phyloP scores from a whole-genome alignment of 2,329 filamentous ascomycete species.

The Fusarium cicatricum region DNA sequence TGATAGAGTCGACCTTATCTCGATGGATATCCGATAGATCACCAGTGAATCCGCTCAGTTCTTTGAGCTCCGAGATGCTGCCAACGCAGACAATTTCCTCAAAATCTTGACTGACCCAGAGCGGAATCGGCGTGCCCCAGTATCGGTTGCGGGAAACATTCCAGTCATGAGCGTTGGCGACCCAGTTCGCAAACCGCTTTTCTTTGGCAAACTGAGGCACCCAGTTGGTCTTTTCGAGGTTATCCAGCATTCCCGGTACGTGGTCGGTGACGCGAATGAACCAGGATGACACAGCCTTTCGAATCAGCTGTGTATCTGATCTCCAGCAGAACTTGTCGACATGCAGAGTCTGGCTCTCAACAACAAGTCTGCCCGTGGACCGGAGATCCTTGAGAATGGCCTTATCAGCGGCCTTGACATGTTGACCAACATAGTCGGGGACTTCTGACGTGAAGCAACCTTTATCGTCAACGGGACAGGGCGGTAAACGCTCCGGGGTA shows the following conservation, averaged over 20 bases:
- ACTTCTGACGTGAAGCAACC: conserved; percentile 40
- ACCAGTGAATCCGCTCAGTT: conserved; percentile 37
- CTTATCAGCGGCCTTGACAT: conserved; percentile 42
- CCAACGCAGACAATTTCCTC: conserved; percentile 39
- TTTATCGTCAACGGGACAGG: conserved; percentile 73
- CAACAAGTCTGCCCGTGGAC: conserved; percentile 31
- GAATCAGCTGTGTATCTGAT: conserved; percentile 42
- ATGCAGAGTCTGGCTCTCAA: conserved; percentile 37
- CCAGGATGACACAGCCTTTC: conserved; percentile 41
- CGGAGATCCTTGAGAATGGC: conserved; percentile 39
- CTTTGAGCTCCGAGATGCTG: conserved; percentile 36
- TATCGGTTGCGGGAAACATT: conserved; percentile 39
- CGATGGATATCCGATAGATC: conserved; percentile 35
- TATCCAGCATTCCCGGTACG: conserved; percentile 34
- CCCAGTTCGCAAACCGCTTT: conserved; percentile 41
- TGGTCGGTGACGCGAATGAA: conserved; percentile 39
- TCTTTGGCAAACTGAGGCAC: conserved; percentile 39
- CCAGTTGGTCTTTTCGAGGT: conserved; percentile 39
- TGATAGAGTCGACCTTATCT: conserved; percentile 41
- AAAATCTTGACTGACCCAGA: conserved; percentile 42
- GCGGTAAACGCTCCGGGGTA: conserved; percentile 67
- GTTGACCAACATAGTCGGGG: conserved; percentile 36
- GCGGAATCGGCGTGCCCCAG: conserved; percentile 40
- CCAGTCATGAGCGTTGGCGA: conserved; percentile 37
- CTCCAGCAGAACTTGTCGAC: conserved; percentile 41